phyloP scores from a whole-genome alignment of 2,329 filamentous ascomycete species.

The Tolypocladium ovalisporum region DNA sequence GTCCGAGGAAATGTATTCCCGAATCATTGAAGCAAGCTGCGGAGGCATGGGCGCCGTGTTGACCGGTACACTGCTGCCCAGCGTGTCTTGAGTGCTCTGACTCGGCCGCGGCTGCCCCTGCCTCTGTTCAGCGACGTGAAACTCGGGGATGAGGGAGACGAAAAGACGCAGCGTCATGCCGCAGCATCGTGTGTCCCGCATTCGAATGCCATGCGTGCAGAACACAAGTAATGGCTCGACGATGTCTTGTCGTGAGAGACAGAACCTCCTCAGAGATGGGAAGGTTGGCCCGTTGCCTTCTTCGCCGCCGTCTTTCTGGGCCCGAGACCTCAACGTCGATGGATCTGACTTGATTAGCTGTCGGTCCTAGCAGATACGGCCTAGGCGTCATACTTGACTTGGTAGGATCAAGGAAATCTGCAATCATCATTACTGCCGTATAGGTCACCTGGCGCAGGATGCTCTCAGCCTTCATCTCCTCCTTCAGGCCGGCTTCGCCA shows the following conservation, averaged over 20 bases:
- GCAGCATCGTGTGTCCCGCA: slow-evolving; percentile 83
- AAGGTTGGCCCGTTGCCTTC: slow-evolving; percentile 24
- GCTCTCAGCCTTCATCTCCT: slow-evolving; percentile 98
- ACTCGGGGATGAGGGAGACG: slow-evolving; percentile 73
- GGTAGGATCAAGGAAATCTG: slow-evolving; percentile 72
- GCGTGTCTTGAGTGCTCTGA: slow-evolving; percentile 14
- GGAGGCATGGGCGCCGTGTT: slow-evolving; percentile 36
- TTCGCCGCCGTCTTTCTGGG: slow-evolving; percentile 12
- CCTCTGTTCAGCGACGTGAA: slow-evolving; percentile 44
- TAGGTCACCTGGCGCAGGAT: slow-evolving; percentile 89
- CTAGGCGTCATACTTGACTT: slow-evolving; percentile 43
- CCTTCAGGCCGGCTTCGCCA: slow-evolving; percentile 66
- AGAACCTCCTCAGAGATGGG: slow-evolving; percentile 67
- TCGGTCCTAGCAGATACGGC: neutral
- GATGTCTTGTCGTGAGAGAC: slow-evolving; percentile 65
- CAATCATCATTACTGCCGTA: slow-evolving; percentile 83
- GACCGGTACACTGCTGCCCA: slow-evolving; percentile 9
- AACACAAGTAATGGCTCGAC: slow-evolving; percentile 86
- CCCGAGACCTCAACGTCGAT: slow-evolving; percentile 14
- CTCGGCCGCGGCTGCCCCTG: slow-evolving; percentile 8
- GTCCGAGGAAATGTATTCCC: slow-evolving; percentile 81
- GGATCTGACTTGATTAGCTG: slow-evolving; percentile 16
- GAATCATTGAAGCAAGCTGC: slow-evolving; percentile 54
- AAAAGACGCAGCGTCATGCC: slow-evolving; percentile 79
- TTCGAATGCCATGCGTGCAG: slow-evolving; percentile 79